Base-by-base conservation (phyloP, 306 rosid genomes). In the Geum urbanum region DNA sequence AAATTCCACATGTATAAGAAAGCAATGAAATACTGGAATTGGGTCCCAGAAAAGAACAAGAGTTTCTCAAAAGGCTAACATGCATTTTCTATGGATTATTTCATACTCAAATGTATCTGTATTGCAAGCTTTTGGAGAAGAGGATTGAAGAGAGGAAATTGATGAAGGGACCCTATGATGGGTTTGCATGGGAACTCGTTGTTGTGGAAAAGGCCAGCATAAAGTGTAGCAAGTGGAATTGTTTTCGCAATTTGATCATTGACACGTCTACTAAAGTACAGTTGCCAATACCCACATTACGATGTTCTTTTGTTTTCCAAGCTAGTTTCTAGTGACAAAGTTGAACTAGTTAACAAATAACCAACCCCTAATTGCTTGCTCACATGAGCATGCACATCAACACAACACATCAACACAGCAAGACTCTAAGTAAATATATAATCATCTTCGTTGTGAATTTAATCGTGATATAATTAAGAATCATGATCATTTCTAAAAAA, bases 211-310 rank as follows among this genome's bases (percentile, higher is more conserved):
- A 86, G 97, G 77, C 79, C 73, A 78, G 13, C 97, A 89, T 80
- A 88, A 92, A 89, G 96, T 83, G 87, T 80, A 60, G 53, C 85
- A 72, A 85, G 87, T 86, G 89, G 91, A 80, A 80, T 80, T 82
- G 83, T 79, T 77, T 78, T 80, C 77, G 86, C 74, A 53, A 76
- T 67, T 81, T 77, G 84, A 85, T 63, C 85, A 86, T 78, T 80
- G 10, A 1, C 69, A 35, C 70, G 77, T 71, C 65, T 80, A 64
- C 58, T 40, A 77, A 80, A 75, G 67, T 78, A 76, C 67, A 76
- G 69, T 27, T 27, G 78, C 85, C 73, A 70, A 66, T 57, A 72
- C 18, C 74, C 81, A 44, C 52, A 73, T 82, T 19, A 80, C 63
- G 81, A 81, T 66, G 39, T 76, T 76, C 73, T 79, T 73, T 88